phyloP scores from a whole-genome alignment of 2,329 filamentous ascomycete species.

The Lasiodiplodia sp. region DNA sequence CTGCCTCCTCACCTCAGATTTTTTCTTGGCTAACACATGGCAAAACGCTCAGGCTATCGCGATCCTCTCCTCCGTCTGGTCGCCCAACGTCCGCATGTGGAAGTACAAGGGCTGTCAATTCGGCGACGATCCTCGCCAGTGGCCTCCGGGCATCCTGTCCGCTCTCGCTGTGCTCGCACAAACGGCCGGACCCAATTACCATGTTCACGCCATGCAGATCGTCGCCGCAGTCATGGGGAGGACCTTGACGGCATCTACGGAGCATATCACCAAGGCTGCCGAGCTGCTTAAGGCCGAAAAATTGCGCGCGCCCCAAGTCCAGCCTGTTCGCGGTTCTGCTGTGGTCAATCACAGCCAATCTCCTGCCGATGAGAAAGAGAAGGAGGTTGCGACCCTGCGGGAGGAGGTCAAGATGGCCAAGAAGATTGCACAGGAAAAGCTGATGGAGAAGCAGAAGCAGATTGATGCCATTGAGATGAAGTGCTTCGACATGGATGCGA shows the following conservation, averaged over 20 bases:
- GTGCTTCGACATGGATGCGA: neutral
- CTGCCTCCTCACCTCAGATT: neutral
- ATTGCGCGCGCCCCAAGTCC: too few species aligned
- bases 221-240: neutral
- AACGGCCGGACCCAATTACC: neutral
- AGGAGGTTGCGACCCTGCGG: neutral
- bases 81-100: neutral
- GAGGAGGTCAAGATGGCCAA: neutral
- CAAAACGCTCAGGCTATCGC: neutral
- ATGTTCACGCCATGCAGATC: constrained; percentile 3
- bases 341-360: too few species aligned
- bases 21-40: neutral
- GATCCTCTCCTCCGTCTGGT: neutral
- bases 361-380: neutral
- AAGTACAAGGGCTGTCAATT: neutral
- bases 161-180: neutral
- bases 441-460: neutral
- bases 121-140: neutral
- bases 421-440: too few species aligned
- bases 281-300: neutral
- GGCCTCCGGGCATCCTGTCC: neutral
- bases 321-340: too few species aligned
- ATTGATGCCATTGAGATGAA: neutral
- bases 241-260: neutral
- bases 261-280: neutral